Conservation (phyloP, 805 yeast genomes). For the Candida ulmi region DNA sequence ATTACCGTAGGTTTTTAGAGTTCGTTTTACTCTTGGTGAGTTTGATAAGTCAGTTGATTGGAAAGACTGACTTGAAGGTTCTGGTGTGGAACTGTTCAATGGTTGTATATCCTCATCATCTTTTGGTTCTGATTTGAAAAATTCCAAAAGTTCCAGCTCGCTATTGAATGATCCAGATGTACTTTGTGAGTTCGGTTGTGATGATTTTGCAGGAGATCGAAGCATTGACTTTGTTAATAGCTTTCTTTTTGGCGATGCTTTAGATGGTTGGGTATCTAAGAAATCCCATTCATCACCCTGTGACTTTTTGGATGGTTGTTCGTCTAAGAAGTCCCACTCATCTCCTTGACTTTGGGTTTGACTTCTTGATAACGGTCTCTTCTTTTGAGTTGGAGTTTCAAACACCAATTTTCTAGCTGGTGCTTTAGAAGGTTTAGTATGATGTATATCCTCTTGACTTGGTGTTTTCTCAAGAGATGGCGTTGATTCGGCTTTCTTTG, state of each 20-base stretch:
- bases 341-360: background rate
- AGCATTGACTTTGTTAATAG: constrained; percentile 4
- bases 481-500: background rate
- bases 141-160: constrained; percentile 11
- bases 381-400: background rate
- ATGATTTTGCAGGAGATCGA: constrained; percentile 5
- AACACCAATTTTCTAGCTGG: background rate
- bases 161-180: background rate
- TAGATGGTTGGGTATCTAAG: constrained; percentile 3
- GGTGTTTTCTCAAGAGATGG: background rate
- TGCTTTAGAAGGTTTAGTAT: background rate
- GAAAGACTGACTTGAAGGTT: too few species aligned
- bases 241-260: constrained; percentile 2
- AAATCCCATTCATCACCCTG: constrained; percentile 6
- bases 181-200: background rate
- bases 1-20: constrained; percentile 23
- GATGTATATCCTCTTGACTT: too few species aligned
- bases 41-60: too few species aligned
- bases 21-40: constrained; percentile 7
- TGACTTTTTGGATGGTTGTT: constrained; percentile 3
- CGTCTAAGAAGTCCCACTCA: constrained; percentile 5
- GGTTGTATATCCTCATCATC: too few species aligned
- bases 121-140: constrained; percentile 7
- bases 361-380: background rate
- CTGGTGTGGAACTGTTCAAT: too few species aligned